Conservation (phyloP, 805 yeast species). For the Groenewaldozyma salmanticensis region DNA sequence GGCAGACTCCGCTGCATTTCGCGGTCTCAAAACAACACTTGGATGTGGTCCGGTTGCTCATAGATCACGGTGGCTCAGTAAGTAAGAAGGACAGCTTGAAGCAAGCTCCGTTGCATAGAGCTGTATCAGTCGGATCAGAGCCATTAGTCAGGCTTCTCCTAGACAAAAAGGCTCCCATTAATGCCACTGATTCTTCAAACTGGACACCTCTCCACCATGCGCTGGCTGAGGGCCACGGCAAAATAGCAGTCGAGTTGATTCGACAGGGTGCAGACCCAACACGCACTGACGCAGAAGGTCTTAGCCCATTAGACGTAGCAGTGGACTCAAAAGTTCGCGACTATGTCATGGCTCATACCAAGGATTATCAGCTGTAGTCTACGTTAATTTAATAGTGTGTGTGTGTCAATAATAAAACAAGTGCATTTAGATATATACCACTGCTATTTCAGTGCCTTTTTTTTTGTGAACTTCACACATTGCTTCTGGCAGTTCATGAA, state of each 20-base stretch:
- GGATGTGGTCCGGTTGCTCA: constrained; percentile 43
- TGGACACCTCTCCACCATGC: constrained; percentile 91
- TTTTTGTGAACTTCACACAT: too few relatives aligned
- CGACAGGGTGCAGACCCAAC: constrained; percentile 56
- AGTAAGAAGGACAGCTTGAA: constrained; percentile 58
- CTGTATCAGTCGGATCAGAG: constrained; percentile 65
- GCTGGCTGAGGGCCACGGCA: constrained; percentile 80
- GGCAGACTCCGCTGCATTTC: constrained; percentile 65
- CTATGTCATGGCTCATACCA: constrained; percentile 9
- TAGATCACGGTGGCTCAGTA: constrained; percentile 51
- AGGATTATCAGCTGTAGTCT: too few relatives aligned
- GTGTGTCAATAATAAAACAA: too few relatives aligned
- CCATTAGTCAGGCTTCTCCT: constrained; percentile 48
- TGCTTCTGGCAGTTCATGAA: too few relatives aligned
- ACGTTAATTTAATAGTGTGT: too few relatives aligned
- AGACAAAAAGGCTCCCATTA: constrained; percentile 50
- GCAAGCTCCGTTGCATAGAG: constrained; percentile 67
- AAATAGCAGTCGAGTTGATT: constrained; percentile 53
- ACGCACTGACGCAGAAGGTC: constrained; percentile 40
- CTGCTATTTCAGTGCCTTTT: too few relatives aligned
- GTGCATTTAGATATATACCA: too few relatives aligned
- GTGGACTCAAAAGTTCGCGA: constrained; percentile 41
- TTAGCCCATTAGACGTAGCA: constrained; percentile 45
- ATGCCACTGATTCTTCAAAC: constrained; percentile 58
- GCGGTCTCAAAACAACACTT: constrained; percentile 64